These are phyloP conservation scores for Carex parvula DNA, from an alignment of 176 grass and related monocot species.

Conservation along the genomic window DNA sequence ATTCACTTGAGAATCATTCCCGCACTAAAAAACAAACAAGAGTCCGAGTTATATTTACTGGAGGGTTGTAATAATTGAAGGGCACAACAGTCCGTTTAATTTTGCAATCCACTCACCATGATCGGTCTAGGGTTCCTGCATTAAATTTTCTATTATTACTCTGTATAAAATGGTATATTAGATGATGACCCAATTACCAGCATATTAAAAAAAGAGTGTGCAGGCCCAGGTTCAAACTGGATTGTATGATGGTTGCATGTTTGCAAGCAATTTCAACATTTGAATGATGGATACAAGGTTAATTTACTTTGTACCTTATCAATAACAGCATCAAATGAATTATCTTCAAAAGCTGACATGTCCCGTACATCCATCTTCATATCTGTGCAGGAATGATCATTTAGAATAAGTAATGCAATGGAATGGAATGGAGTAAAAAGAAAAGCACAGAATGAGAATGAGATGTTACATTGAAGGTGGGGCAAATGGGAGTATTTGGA, in stretches of 20 bases:
- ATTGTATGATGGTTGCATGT: too few species aligned
- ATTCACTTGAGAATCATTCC: conserved; percentile 70
- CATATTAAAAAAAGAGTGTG: too few species aligned
- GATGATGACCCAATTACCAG: too few species aligned
- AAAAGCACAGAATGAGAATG: too few species aligned
- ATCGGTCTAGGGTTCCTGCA: conserved; percentile 87
- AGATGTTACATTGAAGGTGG: conserved; percentile 59
- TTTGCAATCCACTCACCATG: conserved; percentile 68
- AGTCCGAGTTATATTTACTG: conserved; percentile 22
- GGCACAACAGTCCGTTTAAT: conserved; percentile 19
- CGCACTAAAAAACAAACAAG: conserved; percentile 64
- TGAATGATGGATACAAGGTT: too few species aligned
- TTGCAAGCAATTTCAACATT: too few species aligned
- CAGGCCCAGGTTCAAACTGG: too few species aligned
- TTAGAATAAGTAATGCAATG: too few species aligned
- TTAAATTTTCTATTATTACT: too few species aligned
- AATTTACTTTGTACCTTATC: conserved; percentile 55
- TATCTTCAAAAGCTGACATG: conserved; percentile 60
- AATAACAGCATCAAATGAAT: conserved; percentile 84
- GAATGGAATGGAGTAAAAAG: too few species aligned
- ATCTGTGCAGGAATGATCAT: conserved; percentile 30
- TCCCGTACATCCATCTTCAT: conserved; percentile 85
- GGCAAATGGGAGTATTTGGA: conserved; percentile 62
- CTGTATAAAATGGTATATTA: too few species aligned
- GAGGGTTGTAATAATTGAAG: conserved; percentile 5